Evolutionary conservation across 1,139 yeast genomes (phyloP).

Genomic region (Taphrina communis): DNA sequence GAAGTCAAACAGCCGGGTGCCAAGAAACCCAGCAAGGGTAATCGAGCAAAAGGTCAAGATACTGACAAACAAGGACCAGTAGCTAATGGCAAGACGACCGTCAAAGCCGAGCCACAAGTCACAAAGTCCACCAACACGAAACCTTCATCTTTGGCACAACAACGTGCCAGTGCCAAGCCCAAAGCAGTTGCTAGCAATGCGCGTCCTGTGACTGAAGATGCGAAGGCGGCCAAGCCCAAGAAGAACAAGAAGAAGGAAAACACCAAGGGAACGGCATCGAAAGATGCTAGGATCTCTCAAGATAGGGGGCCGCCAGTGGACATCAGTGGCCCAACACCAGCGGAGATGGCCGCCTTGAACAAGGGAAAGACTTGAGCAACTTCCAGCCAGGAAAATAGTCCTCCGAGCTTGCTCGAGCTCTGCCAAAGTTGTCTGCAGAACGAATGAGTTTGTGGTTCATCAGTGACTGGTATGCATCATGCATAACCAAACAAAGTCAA

Average conservation of each 20-base stretch:
- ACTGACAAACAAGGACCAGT: conserved; percentile 1
- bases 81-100: neutral
- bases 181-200: neutral
- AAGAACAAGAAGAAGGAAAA: conserved; percentile 12
- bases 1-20: neutral
- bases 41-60: neutral
- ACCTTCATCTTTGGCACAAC: conserved; percentile 16
- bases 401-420: too few species aligned
- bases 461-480: too few species aligned
- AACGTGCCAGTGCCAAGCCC: neutral
- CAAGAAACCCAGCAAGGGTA: neutral
- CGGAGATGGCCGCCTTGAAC: conserved; percentile 36
- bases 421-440: too few species aligned
- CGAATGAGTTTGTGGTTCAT: too few species aligned
- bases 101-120: neutral
- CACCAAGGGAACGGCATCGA: neutral
- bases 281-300: neutral
- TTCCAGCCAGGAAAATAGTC: too few species aligned
- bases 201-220: neutral
- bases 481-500: too few species aligned
- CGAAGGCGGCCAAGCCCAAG: conserved; percentile 4
- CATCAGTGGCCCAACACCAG: conserved; percentile 39
- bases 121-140: neutral
- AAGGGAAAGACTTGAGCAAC: conserved; percentile 19
- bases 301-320: neutral